phyloP scores from a whole-genome alignment of 129 eudicot species.

The Saussurea involucrata region DNA sequence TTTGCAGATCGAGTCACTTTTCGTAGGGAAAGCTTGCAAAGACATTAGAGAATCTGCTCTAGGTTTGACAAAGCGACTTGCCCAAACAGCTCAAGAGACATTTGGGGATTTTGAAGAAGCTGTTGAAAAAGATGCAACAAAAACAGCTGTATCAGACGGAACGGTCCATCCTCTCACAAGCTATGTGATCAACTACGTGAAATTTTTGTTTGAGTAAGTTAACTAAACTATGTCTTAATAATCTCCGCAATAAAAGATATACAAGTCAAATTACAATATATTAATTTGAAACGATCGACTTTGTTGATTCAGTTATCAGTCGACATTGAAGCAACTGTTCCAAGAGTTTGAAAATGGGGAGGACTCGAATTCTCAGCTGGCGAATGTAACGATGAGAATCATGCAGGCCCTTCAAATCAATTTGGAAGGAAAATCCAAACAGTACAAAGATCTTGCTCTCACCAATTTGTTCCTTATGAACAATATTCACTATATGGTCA shows the following conservation, averaged over 20 bases:
- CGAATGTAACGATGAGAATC: conserved; percentile 89
- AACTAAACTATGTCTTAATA: neutral
- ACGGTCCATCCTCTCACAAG: conserved; percentile 98
- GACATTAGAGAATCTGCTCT: conserved; percentile 84
- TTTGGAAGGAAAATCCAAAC: conserved; percentile 94
- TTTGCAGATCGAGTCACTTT: conserved; percentile 78
- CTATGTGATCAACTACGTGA: conserved; percentile 97
- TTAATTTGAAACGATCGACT: neutral
- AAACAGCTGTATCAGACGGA: conserved; percentile 94
- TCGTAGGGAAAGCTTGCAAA: conserved; percentile 82
- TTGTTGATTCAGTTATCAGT: conserved; percentile 63
- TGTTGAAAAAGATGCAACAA: conserved; percentile 97
- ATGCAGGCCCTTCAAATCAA: conserved; percentile 99
- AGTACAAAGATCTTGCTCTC: conserved; percentile 79
- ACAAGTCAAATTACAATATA: neutral
- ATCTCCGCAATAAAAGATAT: neutral
- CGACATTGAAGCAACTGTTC: conserved; percentile 93
- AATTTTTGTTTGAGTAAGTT: conserved; percentile 94
- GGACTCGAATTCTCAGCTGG: conserved; percentile 80
- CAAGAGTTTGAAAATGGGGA: conserved; percentile 82
- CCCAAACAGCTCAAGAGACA: conserved; percentile 96
- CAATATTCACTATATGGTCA: conserved; percentile 95
- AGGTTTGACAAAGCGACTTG: conserved; percentile 93
- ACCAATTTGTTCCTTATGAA: conserved; percentile 94
- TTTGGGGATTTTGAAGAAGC: conserved; percentile 99